Conservation (phyloP, 2,329 filamentous ascomycete genomes). For the Corinectria fuckeliana region DNA sequence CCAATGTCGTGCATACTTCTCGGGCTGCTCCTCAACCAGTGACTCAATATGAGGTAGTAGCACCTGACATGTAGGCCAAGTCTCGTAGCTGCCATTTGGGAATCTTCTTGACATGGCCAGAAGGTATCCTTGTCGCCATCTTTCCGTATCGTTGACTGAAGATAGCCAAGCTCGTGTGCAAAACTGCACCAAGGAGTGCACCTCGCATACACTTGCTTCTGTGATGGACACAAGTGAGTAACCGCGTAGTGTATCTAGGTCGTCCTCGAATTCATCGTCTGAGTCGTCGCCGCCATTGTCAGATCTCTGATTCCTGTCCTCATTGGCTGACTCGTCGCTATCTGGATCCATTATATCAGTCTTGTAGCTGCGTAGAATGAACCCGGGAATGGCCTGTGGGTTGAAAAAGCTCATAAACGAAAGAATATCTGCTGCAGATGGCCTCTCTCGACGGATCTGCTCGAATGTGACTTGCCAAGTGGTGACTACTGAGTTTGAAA, state of each 20-base stretch:
- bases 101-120: background rate
- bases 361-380: background rate
- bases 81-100: background rate
- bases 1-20: background rate
- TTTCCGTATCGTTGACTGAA: background rate
- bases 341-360: background rate
- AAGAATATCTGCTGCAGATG: conserved; percentile 2
- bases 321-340: background rate
- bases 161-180: conserved; percentile 32
- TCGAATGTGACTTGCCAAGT: conserved; percentile 18
- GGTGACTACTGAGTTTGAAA: conserved; percentile 7
- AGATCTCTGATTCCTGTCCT: no score
- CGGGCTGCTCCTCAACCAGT: background rate
- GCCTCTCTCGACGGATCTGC: background rate
- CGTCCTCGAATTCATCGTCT: background rate
- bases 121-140: conserved; percentile 17
- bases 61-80: background rate
- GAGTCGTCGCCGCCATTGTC: no score
- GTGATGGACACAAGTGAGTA: conserved; percentile 27
- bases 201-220: conserved; percentile 15
- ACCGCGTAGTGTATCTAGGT: background rate
- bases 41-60: conserved; percentile 13
- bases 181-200: conserved; percentile 33
- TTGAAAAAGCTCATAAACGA: conserved; percentile 22
- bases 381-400: background rate